A percentile compares a stretch with the other conserved stretches of the same genome.
Evolutionary conservation across 345 rosid species (phyloP).

Genomic region (Camelina hispida): DNA sequence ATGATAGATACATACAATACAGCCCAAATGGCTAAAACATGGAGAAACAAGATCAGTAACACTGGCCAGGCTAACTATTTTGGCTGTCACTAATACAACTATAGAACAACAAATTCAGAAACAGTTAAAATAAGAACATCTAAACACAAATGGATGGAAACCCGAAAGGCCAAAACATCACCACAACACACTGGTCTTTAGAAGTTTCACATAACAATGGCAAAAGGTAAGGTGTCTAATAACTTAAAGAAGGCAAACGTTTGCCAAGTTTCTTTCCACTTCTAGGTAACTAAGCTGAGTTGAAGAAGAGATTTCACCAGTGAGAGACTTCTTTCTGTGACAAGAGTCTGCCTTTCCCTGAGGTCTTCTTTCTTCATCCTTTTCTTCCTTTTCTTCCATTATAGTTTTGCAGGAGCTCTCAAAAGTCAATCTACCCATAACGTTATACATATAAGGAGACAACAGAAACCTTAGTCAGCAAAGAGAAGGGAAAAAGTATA

Average conservation of each 20-base stretch:
- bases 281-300: constrained; percentile 40
- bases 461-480: constrained; percentile 36
- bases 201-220: constrained; percentile 41
- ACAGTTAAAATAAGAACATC: constrained; percentile 37
- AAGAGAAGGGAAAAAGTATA: neutral
- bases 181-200: constrained; percentile 44
- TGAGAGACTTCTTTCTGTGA: constrained; percentile 28
- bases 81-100: constrained; percentile 44
- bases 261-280: constrained; percentile 44
- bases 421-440: constrained; percentile 38
- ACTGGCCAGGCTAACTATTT: constrained; percentile 37
- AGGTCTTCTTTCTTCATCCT: constrained; percentile 38
- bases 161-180: constrained; percentile 38
- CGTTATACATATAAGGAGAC: constrained; percentile 24
- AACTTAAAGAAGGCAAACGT: constrained; percentile 45
- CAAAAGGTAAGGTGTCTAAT: constrained; percentile 33
- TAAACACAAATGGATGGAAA: constrained; percentile 42
- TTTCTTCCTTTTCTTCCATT: constrained; percentile 14
- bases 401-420: constrained; percentile 33
- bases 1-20: constrained; percentile 34
- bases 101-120: constrained; percentile 37
- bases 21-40: constrained; percentile 37
- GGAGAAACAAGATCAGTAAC: constrained; percentile 34
- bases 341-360: constrained; percentile 27
- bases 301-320: constrained; percentile 43